Evolutionary conservation across 352 stramenopile species (phyloP), one percentile per base, ranked within the genome.

Genomic region (Phytophthora capsici): DNA sequence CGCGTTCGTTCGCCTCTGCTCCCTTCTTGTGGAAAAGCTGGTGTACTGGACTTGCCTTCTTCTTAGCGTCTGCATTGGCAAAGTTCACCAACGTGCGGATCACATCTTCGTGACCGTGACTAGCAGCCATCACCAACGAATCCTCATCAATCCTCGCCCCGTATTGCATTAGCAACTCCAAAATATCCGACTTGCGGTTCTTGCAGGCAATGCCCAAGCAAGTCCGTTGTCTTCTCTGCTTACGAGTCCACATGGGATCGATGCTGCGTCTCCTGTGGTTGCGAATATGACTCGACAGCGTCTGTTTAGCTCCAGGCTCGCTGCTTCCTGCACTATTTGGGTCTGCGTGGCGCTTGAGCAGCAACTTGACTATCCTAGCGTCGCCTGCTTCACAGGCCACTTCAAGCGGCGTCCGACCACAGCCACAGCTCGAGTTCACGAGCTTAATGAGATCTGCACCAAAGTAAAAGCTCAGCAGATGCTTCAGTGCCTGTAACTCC

Each of bases 371-470:
- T 26, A 94, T 73, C 17, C 74, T 71, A 20, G 51, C 52, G 68
- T 92, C 75, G 17, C 78, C 82, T 1, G 63, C 48, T 53, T 84
- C 78, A 55, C 82, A 86, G 22, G 84, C 83, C 38, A 92, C 83
- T 53, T 94, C 80, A 4, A 94, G 61, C 26, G 84, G 82, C 47
- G 83, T 91, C 49, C 87, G 82, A 40, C 85, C 85, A 47, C 85
- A 91, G 16, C 67, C 69, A 58, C 84, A 91, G 43, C 40, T 72
- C 16, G 80, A 88, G 66, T 93, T 90, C 0, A 91, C 81, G 47
- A 92, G 76, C 62, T 86, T 77, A 17, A 82, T 66, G 19, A 76
- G 69, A 26, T 90, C 83, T 5, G 78, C 64, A 19, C 73, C 78
- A 49, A 75, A 75, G 59, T 91, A 93, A 50, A 84, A 90, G 67